Evolutionary conservation across 2,329 filamentous ascomycete genomes (phyloP).

Genomic region (Aspergillus quadrilineatus): DNA sequence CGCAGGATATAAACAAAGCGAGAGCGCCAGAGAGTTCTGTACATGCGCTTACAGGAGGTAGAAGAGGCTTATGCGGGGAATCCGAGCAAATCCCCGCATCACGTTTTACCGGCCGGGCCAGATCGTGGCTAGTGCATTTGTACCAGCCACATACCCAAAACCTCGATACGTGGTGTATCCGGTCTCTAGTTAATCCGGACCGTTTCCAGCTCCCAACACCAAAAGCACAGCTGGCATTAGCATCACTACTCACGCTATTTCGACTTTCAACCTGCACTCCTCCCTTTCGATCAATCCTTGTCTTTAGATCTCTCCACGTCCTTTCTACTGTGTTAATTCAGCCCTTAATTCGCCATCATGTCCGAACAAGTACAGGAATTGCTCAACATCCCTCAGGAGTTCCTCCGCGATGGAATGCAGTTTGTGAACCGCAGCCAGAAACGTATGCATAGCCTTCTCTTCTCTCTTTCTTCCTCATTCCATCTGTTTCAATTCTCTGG

Average conservation of each 20-base stretch:
- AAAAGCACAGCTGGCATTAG: slow-evolving; percentile 17
- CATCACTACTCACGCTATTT: not conserved
- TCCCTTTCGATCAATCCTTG: not conserved
- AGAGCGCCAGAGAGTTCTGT: not conserved
- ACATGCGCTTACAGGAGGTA: not conserved
- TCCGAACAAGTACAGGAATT: slow-evolving; percentile 26
- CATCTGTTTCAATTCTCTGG: too few species aligned
- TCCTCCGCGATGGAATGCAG: slow-evolving; percentile 23
- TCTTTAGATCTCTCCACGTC: not conserved
- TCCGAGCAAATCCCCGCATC: slow-evolving; percentile 4
- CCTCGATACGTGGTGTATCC: slow-evolving; percentile 3
- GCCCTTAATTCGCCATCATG: slow-evolving; percentile 11
- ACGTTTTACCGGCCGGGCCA: not conserved
- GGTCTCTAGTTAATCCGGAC: not conserved
- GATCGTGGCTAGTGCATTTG: not conserved
- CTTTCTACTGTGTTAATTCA: too few species aligned
- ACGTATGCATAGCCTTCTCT: slow-evolving; percentile 17
- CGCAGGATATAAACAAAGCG: too few species aligned
- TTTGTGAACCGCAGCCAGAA: slow-evolving; percentile 27
- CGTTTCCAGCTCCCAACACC: slow-evolving; percentile 10
- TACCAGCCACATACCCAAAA: not conserved
- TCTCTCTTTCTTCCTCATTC: not conserved
- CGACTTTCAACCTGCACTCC: not conserved
- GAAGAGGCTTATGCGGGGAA: slow-evolving; percentile 1
- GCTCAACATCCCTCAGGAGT: slow-evolving; percentile 26